Percentiles rank a stretch among this genome's conserved stretches.
Conservation (phyloP, 2,329 filamentous ascomycete genomes). For the Tolypocladium tropicale region DNA sequence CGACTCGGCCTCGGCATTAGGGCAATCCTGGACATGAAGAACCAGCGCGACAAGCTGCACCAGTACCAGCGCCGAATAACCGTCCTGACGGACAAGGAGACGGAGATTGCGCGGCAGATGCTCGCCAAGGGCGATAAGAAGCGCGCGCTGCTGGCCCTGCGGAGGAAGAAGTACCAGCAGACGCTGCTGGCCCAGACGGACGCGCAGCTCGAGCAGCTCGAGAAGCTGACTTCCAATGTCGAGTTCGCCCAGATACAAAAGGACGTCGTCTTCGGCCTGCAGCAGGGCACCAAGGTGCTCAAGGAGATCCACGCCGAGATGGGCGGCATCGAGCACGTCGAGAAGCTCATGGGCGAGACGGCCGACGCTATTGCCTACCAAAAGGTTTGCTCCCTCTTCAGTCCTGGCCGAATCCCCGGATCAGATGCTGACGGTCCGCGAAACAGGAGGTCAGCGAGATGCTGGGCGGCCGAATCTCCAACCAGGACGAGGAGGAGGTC, state of each 20-base stretch:
- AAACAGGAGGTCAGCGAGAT: conserved; percentile 81
- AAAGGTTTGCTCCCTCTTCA: conserved; percentile 42
- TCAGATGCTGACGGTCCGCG: conserved; percentile 3
- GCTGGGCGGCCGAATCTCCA: conserved; percentile 78
- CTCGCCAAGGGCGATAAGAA: conserved; percentile 69
- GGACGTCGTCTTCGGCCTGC: conserved; percentile 84
- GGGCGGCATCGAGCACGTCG: conserved; percentile 86
- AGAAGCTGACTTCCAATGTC: conserved; percentile 77
- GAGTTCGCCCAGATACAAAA: conserved; percentile 97
- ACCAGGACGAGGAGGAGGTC: conserved; percentile 94
- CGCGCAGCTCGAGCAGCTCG: conserved; percentile 84
- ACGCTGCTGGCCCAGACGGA: conserved; percentile 82
- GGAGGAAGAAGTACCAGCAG: conserved; percentile 95
- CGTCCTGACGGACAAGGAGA: conserved; percentile 78
- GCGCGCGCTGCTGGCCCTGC: conserved; percentile 75
- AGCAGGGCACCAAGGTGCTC: conserved; percentile 83
- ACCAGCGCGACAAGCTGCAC: conserved; percentile 91
- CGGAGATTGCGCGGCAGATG: conserved; percentile 73
- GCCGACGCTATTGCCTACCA: conserved; percentile 90
- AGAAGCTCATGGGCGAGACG: conserved; percentile 89
- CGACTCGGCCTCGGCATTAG: conserved; percentile 33
- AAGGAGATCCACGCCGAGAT: conserved; percentile 91
- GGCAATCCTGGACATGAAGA: conserved; percentile 95
- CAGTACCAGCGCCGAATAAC: conserved; percentile 91
- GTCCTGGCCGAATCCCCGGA: background rate